Conservation (phyloP, 2,329 filamentous ascomycete species). For the Dactylonectria macrodidyma region DNA sequence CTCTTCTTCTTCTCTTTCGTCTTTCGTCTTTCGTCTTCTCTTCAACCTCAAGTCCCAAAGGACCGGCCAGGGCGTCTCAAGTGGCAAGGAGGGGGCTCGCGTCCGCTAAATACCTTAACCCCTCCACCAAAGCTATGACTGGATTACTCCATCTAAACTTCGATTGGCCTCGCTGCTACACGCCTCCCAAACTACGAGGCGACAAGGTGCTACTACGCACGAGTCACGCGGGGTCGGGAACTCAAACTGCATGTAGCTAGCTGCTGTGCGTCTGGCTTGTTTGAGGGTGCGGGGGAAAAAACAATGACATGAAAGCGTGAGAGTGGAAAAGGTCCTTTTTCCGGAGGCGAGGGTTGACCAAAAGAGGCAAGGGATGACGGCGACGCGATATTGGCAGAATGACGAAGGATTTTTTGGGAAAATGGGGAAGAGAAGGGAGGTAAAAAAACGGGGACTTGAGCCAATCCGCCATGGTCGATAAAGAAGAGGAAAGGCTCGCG, state of each 20-base stretch:
- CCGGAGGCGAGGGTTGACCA: not conserved
- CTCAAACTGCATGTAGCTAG: not conserved
- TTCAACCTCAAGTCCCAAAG: not conserved
- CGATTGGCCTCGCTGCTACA: not conserved
- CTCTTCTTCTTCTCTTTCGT: too few species aligned
- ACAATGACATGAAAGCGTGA: not conserved
- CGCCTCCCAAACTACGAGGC: too few species aligned
- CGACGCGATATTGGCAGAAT: not conserved
- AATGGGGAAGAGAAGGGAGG: not conserved
- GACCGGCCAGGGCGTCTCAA: not conserved
- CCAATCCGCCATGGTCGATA: not conserved
- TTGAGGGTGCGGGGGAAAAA: not conserved
- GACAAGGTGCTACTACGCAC: too few species aligned
- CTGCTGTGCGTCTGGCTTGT: not conserved
- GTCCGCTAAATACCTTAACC: conserved; percentile 28
- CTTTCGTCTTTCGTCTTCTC: too few species aligned
- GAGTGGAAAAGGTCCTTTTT: not conserved
- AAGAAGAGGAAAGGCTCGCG: not conserved
- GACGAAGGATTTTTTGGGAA: not conserved
- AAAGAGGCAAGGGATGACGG: not conserved
- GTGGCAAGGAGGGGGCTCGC: not conserved
- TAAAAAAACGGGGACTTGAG: too few species aligned
- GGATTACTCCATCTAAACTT: not conserved
- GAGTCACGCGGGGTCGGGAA: not conserved
- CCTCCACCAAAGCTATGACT: conserved; percentile 16